Conservation (phyloP, 1,139 yeast species). For the Yamadazyma sp. region DNA sequence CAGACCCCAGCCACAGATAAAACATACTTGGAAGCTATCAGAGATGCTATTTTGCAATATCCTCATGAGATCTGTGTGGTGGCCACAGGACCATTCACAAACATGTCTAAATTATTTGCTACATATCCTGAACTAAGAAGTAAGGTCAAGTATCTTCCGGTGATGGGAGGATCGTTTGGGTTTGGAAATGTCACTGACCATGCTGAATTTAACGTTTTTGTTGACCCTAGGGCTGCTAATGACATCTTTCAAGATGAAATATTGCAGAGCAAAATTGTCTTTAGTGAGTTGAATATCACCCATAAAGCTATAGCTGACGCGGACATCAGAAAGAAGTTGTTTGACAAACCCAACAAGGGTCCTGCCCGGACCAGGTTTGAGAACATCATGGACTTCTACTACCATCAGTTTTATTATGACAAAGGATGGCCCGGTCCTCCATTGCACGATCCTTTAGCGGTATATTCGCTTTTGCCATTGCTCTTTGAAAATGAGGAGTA, state of each 20-base stretch:
- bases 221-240: conserved; percentile 77
- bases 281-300: conserved; percentile 71
- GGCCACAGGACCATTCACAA: conserved; percentile 76
- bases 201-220: conserved; percentile 78
- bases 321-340: conserved; percentile 35
- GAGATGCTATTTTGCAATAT: conserved; percentile 42
- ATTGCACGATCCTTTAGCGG: conserved; percentile 78
- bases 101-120: conserved; percentile 53
- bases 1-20: conserved; percentile 29
- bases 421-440: conserved; percentile 59
- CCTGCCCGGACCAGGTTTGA: conserved; percentile 52
- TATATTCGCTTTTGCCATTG: conserved; percentile 55
- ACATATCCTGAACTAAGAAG: conserved; percentile 51
- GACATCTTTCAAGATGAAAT: conserved; percentile 48
- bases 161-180: conserved; percentile 77
- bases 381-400: conserved; percentile 60
- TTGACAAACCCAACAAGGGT: conserved; percentile 12
- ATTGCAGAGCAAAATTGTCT: conserved; percentile 48
- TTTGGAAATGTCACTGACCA: conserved; percentile 46
- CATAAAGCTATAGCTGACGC: conserved; percentile 63
- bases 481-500: conserved; percentile 31
- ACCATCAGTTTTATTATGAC: conserved; percentile 24
- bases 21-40: conserved; percentile 58
- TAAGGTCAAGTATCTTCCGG: conserved; percentile 51
- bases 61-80: conserved; percentile 53